phyloP scores from a whole-genome alignment of 306 rosid genomes.

The Boehmeria nivea region DNA sequence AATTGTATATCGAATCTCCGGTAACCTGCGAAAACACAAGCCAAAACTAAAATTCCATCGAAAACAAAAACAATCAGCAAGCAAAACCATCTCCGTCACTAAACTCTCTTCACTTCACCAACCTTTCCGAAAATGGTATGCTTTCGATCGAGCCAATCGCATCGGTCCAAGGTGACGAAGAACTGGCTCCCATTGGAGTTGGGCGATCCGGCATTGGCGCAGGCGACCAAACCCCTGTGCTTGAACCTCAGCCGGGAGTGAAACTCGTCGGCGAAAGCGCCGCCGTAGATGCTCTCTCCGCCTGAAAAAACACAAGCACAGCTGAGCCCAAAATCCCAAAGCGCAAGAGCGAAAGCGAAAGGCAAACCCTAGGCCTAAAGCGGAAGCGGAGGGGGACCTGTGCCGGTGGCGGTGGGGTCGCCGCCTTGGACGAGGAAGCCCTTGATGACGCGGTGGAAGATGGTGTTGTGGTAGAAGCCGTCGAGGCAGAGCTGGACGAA shows the following conservation, averaged over 20 bases:
- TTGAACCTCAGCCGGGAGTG: conserved; percentile 87
- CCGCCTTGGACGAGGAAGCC: conserved; percentile 81
- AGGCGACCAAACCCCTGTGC: conserved; percentile 85
- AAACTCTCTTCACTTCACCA: background rate
- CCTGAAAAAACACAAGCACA: conserved; percentile 35
- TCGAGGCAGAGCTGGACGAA: conserved; percentile 98
- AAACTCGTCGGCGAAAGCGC: conserved; percentile 71
- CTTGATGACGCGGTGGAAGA: conserved; percentile 82
- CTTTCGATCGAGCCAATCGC: conserved; percentile 78
- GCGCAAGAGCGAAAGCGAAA: background rate
- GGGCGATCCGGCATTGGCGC: conserved; percentile 70
- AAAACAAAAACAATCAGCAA: background rate
- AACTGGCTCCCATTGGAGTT: conserved; percentile 91
- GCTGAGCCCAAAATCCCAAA: background rate
- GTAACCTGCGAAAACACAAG: conserved; percentile 49
- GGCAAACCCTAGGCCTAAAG: background rate
- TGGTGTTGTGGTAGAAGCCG: conserved; percentile 66
- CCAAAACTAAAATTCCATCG: background rate
- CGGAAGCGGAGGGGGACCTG: conserved; percentile 36
- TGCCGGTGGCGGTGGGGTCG: conserved; percentile 87
- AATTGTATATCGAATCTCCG: conserved; percentile 87
- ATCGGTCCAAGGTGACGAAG: conserved; percentile 65
- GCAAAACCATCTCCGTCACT: background rate
- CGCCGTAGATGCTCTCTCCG: conserved; percentile 83
- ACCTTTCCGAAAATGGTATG: conserved; percentile 90